Evolutionary conservation across 1,284 basidiomycete genomes (phyloP), one percentile per base, ranked within the genome.

Genomic region (Mycosarcoma mackinlayi): DNA sequence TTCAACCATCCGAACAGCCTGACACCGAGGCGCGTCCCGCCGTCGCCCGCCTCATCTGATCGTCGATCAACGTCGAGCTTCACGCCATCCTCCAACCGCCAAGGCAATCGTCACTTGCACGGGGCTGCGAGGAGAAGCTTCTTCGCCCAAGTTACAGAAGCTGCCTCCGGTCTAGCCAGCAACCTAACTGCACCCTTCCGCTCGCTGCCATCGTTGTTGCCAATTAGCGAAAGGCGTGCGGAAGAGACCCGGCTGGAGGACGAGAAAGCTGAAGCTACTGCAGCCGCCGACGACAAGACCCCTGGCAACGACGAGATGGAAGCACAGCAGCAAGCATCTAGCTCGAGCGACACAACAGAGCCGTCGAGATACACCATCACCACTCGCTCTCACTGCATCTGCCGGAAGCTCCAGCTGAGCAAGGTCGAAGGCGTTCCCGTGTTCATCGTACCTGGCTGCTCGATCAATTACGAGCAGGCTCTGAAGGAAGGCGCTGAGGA

Each of bases 401-500:
- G 51, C 19, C 67, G 55, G 34, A 40, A 38, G 11, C 59, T 74
- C 8, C 44, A 58, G 6, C 21, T 74, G 39, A 39, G 23, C 21
- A 46, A 42, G 23, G 25, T 74, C 6, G 40, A 56, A 24, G 56
- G 60, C 16, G 34, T 28, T 5, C 71, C 71, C 4, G 60, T 59
- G 21, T 74, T 74, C 24, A 52, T 74, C 13, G 71, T 71, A 16
- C 71, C 71, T 2, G 59, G 64, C 25, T 74, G 71, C 56, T 70
- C 71, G 6, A 66, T 74, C 50, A 55, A 57, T 28, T 51, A 67
- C 41, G 58, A 62, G n/a, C 42, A 48, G n/a, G 56, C 61, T 3
- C 33, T 27, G 5, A 33, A 44, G 9, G 71, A 74, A 37, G 48
- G 41, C 18, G 71, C 71, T 5, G 34, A 24, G 3, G 71, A 70